Evolutionary conservation across 2,329 filamentous ascomycete genomes (phyloP).

Genomic region (Malbranchea zuffiana): DNA sequence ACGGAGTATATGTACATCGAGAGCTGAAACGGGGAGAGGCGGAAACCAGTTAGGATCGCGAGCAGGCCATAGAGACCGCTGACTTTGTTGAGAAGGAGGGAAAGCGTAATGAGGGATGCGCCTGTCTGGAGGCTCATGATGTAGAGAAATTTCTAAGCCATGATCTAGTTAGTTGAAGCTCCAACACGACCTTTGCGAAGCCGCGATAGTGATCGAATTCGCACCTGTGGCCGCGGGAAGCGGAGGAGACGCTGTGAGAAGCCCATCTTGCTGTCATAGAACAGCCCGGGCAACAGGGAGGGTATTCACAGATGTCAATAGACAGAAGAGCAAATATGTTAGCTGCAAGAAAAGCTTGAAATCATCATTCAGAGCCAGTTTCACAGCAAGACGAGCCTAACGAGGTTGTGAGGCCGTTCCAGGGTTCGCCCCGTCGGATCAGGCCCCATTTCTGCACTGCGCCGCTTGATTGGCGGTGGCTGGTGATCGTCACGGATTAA

Average conservation of each 20-base stretch:
- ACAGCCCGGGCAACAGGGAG: no score
- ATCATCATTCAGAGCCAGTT: no score
- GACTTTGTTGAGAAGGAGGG: slow-evolving; percentile 82
- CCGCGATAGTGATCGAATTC: slow-evolving; percentile 10
- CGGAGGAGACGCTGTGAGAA: slow-evolving; percentile 34
- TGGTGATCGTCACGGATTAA: no score
- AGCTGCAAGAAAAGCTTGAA: no score
- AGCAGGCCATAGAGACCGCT: slow-evolving; percentile 84
- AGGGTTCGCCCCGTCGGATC: no score
- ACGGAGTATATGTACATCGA: slow-evolving; percentile 88
- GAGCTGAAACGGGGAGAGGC: slow-evolving; percentile 70
- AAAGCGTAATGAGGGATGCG: slow-evolving; percentile 70
- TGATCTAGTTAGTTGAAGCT: slow-evolving; percentile 9
- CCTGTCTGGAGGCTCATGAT: slow-evolving; percentile 78
- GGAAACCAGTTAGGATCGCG: slow-evolving; percentile 75
- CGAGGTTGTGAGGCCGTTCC: no score
- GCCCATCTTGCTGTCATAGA: slow-evolving; percentile 25
- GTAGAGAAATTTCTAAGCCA: slow-evolving; percentile 65
- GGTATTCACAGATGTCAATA: no score
- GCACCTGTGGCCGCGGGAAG: slow-evolving; percentile 41
- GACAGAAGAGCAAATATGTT: neutral
- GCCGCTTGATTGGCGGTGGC: no score
- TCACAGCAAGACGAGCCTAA: no score
- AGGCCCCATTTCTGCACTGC: no score
- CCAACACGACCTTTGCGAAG: neutral